Evolutionary conservation across 805 yeast genomes (phyloP).

Genomic region (Candida nanaspora): DNA sequence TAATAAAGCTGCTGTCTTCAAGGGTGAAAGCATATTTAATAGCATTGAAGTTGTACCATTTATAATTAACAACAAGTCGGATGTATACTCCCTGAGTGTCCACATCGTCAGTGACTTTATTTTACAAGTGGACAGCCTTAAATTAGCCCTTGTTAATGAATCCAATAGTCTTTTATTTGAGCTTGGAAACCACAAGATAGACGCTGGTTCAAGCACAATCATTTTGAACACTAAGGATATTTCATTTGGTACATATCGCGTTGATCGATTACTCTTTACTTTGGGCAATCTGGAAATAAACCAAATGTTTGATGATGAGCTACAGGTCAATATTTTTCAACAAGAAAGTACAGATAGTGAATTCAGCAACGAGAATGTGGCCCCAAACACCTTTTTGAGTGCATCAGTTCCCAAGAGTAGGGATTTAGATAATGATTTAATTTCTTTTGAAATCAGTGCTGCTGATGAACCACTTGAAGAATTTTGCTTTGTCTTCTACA

Average conservation of each 20-base stretch:
- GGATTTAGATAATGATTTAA: slow-evolving; percentile 20
- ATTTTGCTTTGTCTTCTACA: slow-evolving; percentile 13
- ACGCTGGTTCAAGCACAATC: slow-evolving; percentile 6
- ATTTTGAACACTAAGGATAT: slow-evolving; percentile 10
- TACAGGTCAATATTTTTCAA: neutral
- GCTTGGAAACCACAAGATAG: slow-evolving; percentile 6
- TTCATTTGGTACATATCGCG: slow-evolving; percentile 13
- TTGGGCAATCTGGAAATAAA: slow-evolving; percentile 16
- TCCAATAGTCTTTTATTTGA: slow-evolving; percentile 5
- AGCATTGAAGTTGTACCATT: slow-evolving; percentile 27
- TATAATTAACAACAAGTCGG: slow-evolving; percentile 27
- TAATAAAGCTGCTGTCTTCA: neutral
- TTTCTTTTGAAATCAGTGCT: slow-evolving; percentile 12
- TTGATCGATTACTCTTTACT: slow-evolving; percentile 10
- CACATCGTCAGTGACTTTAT: slow-evolving; percentile 1
- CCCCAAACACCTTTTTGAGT: slow-evolving; percentile 13
- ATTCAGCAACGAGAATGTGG: neutral
- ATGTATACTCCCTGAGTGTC: slow-evolving; percentile 31
- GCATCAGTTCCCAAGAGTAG: slow-evolving; percentile 16
- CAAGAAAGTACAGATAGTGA: neutral
- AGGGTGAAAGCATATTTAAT: neutral
- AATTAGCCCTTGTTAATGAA: slow-evolving; percentile 8
- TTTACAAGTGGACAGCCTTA: neutral
- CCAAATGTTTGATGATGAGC: slow-evolving; percentile 6
- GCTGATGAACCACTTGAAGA: slow-evolving; percentile 13